Conservation (phyloP, 2,329 filamentous ascomycete species). For the Pseudogymnoascus sp. region DNA sequence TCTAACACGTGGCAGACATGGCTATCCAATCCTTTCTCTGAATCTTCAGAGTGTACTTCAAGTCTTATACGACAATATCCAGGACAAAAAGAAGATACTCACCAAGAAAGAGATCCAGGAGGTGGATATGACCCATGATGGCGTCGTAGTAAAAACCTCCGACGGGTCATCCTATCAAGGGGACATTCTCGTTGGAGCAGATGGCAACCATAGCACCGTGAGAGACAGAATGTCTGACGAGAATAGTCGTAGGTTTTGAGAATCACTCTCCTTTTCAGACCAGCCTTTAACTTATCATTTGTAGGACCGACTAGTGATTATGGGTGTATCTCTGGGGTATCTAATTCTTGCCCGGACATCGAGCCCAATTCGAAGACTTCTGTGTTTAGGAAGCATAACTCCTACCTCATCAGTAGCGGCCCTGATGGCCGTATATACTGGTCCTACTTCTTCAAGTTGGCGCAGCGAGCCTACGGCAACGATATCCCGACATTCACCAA, state of each 20-base stretch:
- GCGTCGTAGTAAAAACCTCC: slow-evolving; percentile 26
- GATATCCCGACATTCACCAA: slow-evolving; percentile 25
- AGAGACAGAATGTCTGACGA: slow-evolving; percentile 27
- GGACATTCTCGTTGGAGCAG: slow-evolving; percentile 32
- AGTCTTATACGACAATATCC: slow-evolving; percentile 28
- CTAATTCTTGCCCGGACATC: slow-evolving; percentile 9
- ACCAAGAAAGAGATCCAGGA: slow-evolving; percentile 24
- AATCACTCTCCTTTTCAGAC: slow-evolving; percentile 16
- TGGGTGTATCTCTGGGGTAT: slow-evolving; percentile 12
- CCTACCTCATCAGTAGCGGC: slow-evolving; percentile 16
- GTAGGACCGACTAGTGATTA: background rate
- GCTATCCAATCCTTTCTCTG: slow-evolving; percentile 30
- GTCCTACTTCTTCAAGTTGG: slow-evolving; percentile 20
- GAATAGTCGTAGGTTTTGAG: slow-evolving; percentile 10
- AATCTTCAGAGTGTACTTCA: slow-evolving; percentile 30
- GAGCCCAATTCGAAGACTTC: background rate
- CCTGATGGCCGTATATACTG: slow-evolving; percentile 16
- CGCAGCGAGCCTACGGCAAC: slow-evolving; percentile 16
- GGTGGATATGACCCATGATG: slow-evolving; percentile 20
- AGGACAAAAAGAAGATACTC: slow-evolving; percentile 28
- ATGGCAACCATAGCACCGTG: slow-evolving; percentile 34
- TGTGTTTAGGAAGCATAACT: slow-evolving; percentile 15
- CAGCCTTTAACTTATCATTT: background rate
- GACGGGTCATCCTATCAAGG: slow-evolving; percentile 27
- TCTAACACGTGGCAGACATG: slow-evolving; percentile 10